Conservation (phyloP, 495 filamentous ascomycete genomes). For the Penicillium simplicissimum region DNA sequence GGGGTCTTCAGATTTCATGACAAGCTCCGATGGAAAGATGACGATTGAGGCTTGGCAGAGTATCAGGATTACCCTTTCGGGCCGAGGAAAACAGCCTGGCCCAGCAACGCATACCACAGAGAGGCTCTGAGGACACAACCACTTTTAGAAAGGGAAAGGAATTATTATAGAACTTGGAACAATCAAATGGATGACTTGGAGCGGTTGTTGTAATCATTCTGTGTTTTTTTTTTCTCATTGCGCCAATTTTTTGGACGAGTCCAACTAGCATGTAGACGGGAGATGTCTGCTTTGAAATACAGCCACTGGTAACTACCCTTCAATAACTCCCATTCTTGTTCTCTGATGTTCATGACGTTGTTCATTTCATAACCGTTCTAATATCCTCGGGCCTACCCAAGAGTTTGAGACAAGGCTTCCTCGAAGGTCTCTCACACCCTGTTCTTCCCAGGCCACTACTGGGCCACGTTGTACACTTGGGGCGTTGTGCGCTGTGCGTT, state of each 20-base stretch:
- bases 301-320: background rate
- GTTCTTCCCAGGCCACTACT: background rate
- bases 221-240: too few relatives aligned
- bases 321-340: too few relatives aligned
- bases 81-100: conserved; percentile 29
- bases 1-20: background rate
- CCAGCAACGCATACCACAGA: conserved; percentile 39
- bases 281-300: background rate
- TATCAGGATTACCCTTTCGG: conserved; percentile 37
- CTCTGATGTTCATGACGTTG: background rate
- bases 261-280: background rate
- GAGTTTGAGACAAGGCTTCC: too few relatives aligned
- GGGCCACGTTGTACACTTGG: background rate
- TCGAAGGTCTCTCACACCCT: too few relatives aligned
- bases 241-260: background rate
- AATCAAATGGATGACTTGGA: too few relatives aligned
- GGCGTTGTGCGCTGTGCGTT: background rate
- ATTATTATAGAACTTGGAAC: background rate
- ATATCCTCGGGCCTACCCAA: too few relatives aligned
- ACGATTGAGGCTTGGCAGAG: conserved; percentile 42
- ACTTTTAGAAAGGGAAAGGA: background rate
- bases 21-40: conserved; percentile 14
- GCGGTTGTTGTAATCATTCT: too few relatives aligned
- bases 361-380: background rate
- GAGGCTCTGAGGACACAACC: background rate